Base-by-base conservation (phyloP, 371 early-diverging fungal species). In the Mortierella sp. region DNA sequence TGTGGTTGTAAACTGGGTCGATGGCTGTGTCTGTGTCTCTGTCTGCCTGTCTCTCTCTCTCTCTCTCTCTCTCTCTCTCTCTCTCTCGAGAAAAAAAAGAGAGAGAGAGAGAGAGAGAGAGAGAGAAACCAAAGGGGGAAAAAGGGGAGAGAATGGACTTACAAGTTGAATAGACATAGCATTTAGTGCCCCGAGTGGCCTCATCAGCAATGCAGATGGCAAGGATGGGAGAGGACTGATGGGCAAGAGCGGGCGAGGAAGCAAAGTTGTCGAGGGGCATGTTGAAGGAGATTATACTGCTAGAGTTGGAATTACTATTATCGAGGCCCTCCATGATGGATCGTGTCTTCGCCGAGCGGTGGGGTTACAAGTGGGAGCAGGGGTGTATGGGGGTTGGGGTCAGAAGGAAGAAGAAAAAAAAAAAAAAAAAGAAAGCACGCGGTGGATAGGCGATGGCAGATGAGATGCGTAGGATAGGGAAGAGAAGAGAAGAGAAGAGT, bases 321-420 rank as follows among this genome's bases (percentile, higher is more conserved):
- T 60, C 16, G 64, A 79, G 73, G 72, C 80, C 80, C 80, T 60
- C 80, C 80, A 79, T 79, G 73, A 60, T 72, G 66, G 73, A 66
- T 69, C 72, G 68, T 72, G 72, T 77, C 79, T 77, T 77, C 79
- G 72, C 79, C 67, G 64, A 60, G 76, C 70, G 76, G 76, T 70
- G 67, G 66, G 64, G 60, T 67, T 29, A 50, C 66, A 56, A 59
- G 62, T 66, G 76, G 71, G 70, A 75, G 47, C 62, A 47, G 51
- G 61, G 60, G 1, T n/a, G 50, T 14, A 19, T 9, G 4, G 60
- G 19, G 26, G 48, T 12, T 5, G 26, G 60, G 25, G 46, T n/a
- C 47, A 16, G 18, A 47, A 28, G 16, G 48, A 28, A n/a, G n/a
- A 37, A 19, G 7, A 55, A 55, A 44, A 43, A 23, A 26, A 23